These are phyloP conservation scores for Favolaschia claudopus DNA, from an alignment of 768 basidiomycete genomes.

Conservation along the genomic window DNA sequence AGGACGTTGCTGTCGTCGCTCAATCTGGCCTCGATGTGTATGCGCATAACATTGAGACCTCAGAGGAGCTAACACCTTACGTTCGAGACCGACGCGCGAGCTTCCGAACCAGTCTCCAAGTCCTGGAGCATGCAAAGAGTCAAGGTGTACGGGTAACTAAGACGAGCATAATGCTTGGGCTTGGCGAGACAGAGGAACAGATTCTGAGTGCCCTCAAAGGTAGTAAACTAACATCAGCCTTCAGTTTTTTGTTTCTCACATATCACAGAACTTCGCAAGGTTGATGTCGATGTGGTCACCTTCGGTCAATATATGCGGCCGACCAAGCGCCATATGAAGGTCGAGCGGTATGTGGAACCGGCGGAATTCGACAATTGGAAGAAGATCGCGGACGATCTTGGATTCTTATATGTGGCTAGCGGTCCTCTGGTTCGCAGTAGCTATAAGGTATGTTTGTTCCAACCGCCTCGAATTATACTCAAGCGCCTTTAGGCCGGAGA, in stretches of 20 bases:
- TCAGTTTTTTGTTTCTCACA: too few relatives aligned
- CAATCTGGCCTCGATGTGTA: constrained; percentile 96
- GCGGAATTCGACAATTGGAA: constrained; percentile 94
- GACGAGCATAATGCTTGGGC: constrained; percentile 98
- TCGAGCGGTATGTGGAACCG: constrained; percentile 94
- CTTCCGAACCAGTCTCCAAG: constrained; percentile 84
- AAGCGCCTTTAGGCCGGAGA: constrained; percentile 79
- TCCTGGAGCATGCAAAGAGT: constrained; percentile 84
- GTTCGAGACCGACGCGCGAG: constrained; percentile 95
- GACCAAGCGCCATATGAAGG: constrained; percentile 99
- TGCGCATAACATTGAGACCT: constrained; percentile 97
- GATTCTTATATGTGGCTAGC: constrained; percentile 96
- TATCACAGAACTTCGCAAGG: constrained; percentile 87
- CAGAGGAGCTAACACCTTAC: constrained; percentile 92
- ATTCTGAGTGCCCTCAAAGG: constrained; percentile 84
- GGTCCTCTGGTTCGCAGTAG: constrained; percentile 96
- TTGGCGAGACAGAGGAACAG: constrained; percentile 90
- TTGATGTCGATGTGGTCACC: constrained; percentile 95
- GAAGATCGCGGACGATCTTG: constrained; percentile 87
- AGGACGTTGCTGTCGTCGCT: constrained; percentile 83
- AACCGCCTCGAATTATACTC: background rate
- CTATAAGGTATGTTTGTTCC: constrained; percentile 78
- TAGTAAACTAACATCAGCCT: too few relatives aligned
- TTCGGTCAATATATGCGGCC: constrained; percentile 99
- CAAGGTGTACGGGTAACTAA: constrained; percentile 90